Evolutionary conservation across 2,329 filamentous ascomycete genomes (phyloP), one percentile per base, ranked within the genome.

Genomic region (Pseudogymnoascus sp.): DNA sequence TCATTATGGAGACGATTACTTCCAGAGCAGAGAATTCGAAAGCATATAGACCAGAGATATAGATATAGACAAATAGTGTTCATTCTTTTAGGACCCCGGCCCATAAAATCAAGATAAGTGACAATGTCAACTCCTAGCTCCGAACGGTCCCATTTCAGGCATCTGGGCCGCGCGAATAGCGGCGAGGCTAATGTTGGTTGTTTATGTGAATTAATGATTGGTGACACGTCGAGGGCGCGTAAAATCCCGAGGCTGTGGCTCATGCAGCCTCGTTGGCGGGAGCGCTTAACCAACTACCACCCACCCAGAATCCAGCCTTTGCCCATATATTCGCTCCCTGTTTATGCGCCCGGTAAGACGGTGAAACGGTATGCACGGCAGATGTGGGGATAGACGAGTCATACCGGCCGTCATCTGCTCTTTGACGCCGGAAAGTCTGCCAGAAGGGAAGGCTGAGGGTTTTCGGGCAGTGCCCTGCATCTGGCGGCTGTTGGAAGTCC

Each of bases 321-420:
- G n/a, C 9, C 47, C 47, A 20, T 54, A 30, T 54, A 54, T 32
- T 54, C 28, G 2, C 20, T 12, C 28, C 28, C 28, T 30, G 28
- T 54, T 54, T 54, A 54, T 30, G 47, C 47, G 47, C 47, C 47
- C 25, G 28, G 47, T 16, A 5, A 9, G n/a, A 6, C n/a, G 28
- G 11, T 54, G 47, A 54, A 54, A 54, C 47, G 16, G 47, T 54
- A 54, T 54, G 28, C 47, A 54, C 47, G 47, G 47, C 47, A 54
- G 47, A 20, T 54, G 16, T 54, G 5, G 47, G 16, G 14, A 20
- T 34, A 54, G 28, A 54, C 47, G 47, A 54, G 47, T 54, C 47
- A 54, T 54, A 54, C 4, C 28, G 11, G 28, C 47, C 47, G 28
- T 54, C 16, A 34, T 32, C n/a, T 14, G 25, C 28, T 32, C 28